These are phyloP conservation scores for Periconia macrospinosa DNA, from an alignment of 2,329 filamentous ascomycete genomes.

Conservation along the genomic window DNA sequence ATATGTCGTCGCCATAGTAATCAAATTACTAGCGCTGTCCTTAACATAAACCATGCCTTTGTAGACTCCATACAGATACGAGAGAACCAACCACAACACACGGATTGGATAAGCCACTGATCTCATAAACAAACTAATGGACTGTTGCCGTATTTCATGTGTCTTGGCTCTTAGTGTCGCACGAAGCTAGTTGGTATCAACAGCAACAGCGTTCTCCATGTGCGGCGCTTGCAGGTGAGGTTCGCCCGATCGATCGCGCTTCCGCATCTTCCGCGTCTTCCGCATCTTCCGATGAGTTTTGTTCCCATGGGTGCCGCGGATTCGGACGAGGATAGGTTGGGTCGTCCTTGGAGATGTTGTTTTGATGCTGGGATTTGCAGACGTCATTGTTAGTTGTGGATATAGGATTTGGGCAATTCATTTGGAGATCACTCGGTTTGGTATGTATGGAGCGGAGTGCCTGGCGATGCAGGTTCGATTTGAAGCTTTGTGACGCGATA, in stretches of 20 bases:
- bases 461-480: neutral
- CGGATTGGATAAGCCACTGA: too few relatives aligned
- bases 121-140: too few relatives aligned
- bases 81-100: too few relatives aligned
- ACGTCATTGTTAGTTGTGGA: neutral
- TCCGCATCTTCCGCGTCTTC: neutral
- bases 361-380: neutral
- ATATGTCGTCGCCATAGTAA: too few relatives aligned
- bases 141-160: too few relatives aligned
- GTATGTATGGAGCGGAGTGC: neutral
- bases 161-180: neutral
- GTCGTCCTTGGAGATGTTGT: neutral
- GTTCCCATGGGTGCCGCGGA: neutral
- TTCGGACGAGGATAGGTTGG: neutral
- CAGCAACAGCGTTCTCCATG: neutral
- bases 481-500: neutral
- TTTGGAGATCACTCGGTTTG: too few relatives aligned
- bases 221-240: neutral
- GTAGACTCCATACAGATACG: too few relatives aligned
- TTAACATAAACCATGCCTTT: too few relatives aligned
- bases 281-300: neutral
- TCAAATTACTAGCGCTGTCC: too few relatives aligned
- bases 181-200: neutral
- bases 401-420: neutral
- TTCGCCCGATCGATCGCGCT: neutral